Base-by-base conservation (phyloP, 1,284 basidiomycete species). In the Tranzscheliella williamsii region DNA sequence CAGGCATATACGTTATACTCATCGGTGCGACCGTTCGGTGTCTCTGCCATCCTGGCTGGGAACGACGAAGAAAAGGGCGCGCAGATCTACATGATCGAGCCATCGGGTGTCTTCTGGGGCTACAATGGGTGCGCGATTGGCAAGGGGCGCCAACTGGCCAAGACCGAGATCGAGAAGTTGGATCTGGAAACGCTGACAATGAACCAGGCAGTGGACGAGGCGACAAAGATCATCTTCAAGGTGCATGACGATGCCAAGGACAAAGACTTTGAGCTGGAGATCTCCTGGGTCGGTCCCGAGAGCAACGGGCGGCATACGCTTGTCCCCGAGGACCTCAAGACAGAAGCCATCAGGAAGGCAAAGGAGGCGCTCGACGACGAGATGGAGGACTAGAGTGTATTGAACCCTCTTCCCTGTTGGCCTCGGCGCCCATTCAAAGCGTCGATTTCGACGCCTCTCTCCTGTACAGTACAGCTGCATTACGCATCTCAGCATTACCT, bases 1-100 rank as follows among this genome's bases (percentile, higher is more conserved):
- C 95, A 98, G 80, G 87, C 89, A 17, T 98, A 96, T 81, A 98
- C 95, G 7, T 86, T 96, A 41, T 97, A 98, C 80, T 96, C 93
- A 0, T 96, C 93, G 20, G 95, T 98, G 24, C 87, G 95, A 21
- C 95, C 95, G 0, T 98, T 98, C 69, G 95, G 95, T 13, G 87
- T 94, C 67, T 91, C 91, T 67, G 87, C 92, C 18, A 88, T 99
- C 74, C 81, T 98, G 16, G 94, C 87, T 31, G 87, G 88, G 9
- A 83, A 94, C 6, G 95, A 98, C 82, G 89, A 90, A 79, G 84
- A 84, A 31, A 58, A 58, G 27, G 67, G 69, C 3, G 92, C 95
- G 41, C 83, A 85, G 42, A 82, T 99, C 22, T 96, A 86, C 80
- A 87, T 95, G 56, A 84, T 98, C 44, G 95, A 99, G 79, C 95